Base-by-base conservation (phyloP, 164 flowering plant species). In the Malania oleifera region DNA sequence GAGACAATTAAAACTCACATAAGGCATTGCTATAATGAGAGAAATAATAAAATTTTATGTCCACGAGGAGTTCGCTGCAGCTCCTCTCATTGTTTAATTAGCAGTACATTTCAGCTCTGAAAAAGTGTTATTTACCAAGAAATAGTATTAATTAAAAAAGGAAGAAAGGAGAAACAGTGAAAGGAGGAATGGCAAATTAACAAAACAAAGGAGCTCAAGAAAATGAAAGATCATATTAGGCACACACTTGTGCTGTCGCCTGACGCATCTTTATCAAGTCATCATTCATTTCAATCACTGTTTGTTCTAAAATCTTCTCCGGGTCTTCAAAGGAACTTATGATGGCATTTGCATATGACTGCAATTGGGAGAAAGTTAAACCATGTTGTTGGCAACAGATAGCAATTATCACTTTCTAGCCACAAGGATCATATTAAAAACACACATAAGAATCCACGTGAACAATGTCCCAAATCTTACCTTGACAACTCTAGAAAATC, bases 231-330 rank as follows among this genome's bases (percentile, higher is more conserved):
- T n/a, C n/a, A n/a, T n/a, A n/a, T n/a, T n/a, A n/a, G n/a, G n/a
- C n/a, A 31, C 73, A 58, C 66, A 93, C 98, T 70, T 90, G 97
- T n/a, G 97, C 98, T 45, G 98, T 93, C 58, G 98, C 97, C 60
- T 93, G 98, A 28, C 98, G 90, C 98, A 93, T 83, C 75, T 93
- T 93, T 60, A 77, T 82, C 81, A 93, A 74, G 74, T 93, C 98
- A 49, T 87, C 87, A 70, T 90, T 93, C 98, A 93, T 93, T 76
- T 93, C 98, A 54, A 86, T 66, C 26, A 90, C 98, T 26, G 95
- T 52, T 70, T 93, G 98, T 45, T 93, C 97, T 65, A 93, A 72
- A 24, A 93, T 88, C 77, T 93, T 93, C 75, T 93, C 98, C 2
- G 98, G 97, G 52, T 93, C 98, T 79, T 90, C 97, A 67, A 93